Conservation (phyloP, 768 basidiomycete species). For the Calocera cornea region DNA sequence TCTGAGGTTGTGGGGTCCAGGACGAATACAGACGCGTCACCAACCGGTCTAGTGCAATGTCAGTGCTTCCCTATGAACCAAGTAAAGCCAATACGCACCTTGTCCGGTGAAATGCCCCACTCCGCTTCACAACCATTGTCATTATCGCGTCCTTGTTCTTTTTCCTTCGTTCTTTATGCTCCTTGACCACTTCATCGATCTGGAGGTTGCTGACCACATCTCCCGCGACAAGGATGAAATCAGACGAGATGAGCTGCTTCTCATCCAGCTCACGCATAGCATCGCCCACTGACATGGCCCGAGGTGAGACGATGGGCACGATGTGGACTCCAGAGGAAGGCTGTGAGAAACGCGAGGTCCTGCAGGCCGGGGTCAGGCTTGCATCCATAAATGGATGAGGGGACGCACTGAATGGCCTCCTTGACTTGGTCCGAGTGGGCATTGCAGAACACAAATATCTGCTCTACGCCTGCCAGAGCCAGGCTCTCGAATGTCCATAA, state of each 20-base stretch:
- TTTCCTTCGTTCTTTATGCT: conserved; percentile 76
- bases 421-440: conserved; percentile 82
- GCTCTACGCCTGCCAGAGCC: conserved; percentile 86
- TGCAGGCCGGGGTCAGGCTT: conserved; percentile 19
- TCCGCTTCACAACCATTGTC: conserved; percentile 86
- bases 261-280: conserved; percentile 90
- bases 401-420: conserved; percentile 64
- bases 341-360: conserved; percentile 75
- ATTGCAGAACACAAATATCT: conserved; percentile 89
- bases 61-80: conserved; percentile 11
- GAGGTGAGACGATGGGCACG: conserved; percentile 70
- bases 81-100: conserved; percentile 37
- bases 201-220: conserved; percentile 88
- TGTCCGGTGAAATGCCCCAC: conserved; percentile 50
- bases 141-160: conserved; percentile 87
- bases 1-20: conserved; percentile 62
- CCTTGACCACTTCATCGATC: conserved; percentile 76
- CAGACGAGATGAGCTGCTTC: conserved; percentile 74
- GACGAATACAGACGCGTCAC: conserved; percentile 66
- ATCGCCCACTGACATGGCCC: conserved; percentile 79
- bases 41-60: conserved; percentile 39
- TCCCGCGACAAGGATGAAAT: conserved; percentile 83
- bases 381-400: not conserved
- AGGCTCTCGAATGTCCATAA: conserved; percentile 97
- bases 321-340: conserved; percentile 69